These are phyloP conservation scores for Pleurotus ostreatus DNA, from an alignment of 768 basidiomycete species.

Conservation along the genomic window DNA sequence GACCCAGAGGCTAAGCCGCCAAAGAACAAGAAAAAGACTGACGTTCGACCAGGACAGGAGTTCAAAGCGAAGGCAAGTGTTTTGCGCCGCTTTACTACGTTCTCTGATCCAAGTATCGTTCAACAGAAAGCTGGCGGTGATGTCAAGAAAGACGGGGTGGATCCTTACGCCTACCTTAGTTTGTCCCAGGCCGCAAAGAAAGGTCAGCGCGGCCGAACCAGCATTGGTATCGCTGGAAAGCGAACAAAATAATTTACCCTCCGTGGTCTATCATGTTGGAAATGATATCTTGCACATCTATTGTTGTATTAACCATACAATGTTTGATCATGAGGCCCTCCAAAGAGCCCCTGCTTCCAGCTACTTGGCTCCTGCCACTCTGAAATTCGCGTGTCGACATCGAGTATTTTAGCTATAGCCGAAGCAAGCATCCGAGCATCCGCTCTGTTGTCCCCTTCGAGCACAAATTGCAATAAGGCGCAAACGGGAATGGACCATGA, in stretches of 20 bases:
- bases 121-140: slow-evolving; percentile 91
- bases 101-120: background rate
- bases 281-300: slow-evolving; percentile 3
- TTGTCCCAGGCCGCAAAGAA: slow-evolving; percentile 80
- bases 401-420: slow-evolving; percentile 46
- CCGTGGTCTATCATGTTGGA: background rate
- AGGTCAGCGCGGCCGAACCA: slow-evolving; percentile 32
- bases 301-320: slow-evolving; percentile 52
- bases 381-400: slow-evolving; percentile 24
- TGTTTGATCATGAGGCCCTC: slow-evolving; percentile 68
- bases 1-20: slow-evolving; percentile 54
- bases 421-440: slow-evolving; percentile 66
- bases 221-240: slow-evolving; percentile 62
- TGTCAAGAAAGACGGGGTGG: slow-evolving; percentile 79
- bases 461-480: slow-evolving; percentile 66
- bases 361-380: slow-evolving; percentile 62
- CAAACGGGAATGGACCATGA: slow-evolving; percentile 51
- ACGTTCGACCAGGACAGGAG: slow-evolving; percentile 66
- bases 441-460: slow-evolving; percentile 78
- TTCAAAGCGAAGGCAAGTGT: slow-evolving; percentile 89
- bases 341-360: slow-evolving; percentile 69
- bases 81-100: slow-evolving; percentile 3
- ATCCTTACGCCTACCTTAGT: slow-evolving; percentile 91
- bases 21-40: slow-evolving; percentile 52
- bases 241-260: slow-evolving; percentile 17